Conservation (phyloP, 2,329 filamentous ascomycete genomes). For the Arachnomyces sp. region DNA sequence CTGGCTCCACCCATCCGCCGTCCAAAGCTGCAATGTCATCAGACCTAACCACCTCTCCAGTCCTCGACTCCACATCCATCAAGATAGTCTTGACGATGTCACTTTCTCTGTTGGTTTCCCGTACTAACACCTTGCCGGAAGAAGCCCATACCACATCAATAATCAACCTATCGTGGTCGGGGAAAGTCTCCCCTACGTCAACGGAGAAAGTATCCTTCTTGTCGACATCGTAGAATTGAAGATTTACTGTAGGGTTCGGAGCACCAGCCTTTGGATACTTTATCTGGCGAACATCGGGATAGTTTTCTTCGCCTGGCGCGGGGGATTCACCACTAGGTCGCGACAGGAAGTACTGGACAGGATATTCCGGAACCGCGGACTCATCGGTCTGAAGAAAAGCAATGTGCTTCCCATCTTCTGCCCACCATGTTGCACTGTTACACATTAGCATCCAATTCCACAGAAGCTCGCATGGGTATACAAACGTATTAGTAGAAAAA, state of each 20-base stretch:
- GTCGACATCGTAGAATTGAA: conserved; percentile 79
- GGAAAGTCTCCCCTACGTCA: conserved; percentile 66
- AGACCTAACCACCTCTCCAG: conserved; percentile 68
- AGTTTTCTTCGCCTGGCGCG: conserved; percentile 66
- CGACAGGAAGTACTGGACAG: conserved; percentile 86
- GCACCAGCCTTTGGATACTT: conserved; percentile 96
- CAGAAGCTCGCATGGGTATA: too few relatives aligned
- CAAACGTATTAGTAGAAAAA: conserved; percentile 59
- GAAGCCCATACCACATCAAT: conserved; percentile 91
- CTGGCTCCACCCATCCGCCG: conserved; percentile 94
- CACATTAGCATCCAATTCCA: too few relatives aligned
- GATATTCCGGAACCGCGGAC: conserved; percentile 80
- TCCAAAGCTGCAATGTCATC: conserved; percentile 77
- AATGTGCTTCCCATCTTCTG: conserved; percentile 75
- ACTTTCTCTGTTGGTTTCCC: conserved; percentile 89
- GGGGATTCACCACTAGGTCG: conserved; percentile 68
- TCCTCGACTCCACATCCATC: conserved; percentile 65
- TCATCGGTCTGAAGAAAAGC: conserved; percentile 94
- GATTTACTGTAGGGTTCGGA: conserved; percentile 80
- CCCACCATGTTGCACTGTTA: conserved; percentile 91
- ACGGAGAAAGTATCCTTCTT: conserved; percentile 73
- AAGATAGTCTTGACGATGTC: conserved; percentile 82
- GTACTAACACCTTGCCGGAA: conserved; percentile 67
- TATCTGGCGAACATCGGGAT: conserved; percentile 83
- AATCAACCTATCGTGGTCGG: conserved; percentile 75